Conservation (phyloP, 257 asterid genomes). For the Plantago major region DNA sequence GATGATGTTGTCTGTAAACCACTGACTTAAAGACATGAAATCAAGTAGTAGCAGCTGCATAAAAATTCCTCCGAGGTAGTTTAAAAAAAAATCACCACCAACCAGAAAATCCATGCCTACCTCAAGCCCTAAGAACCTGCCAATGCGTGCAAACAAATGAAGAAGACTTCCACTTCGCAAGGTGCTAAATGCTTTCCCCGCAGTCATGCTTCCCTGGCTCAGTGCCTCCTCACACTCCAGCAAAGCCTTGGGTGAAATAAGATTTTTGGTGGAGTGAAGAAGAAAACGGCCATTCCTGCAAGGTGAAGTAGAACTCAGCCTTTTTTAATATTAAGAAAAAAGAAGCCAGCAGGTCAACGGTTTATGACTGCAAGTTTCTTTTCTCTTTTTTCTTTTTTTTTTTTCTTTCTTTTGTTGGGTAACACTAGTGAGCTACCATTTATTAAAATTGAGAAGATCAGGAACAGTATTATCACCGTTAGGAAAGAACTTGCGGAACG, state of each 20-base stretch:
- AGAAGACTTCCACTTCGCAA: constrained; percentile 79
- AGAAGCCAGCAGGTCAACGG: constrained; percentile 3
- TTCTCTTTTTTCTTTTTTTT: too few relatives aligned
- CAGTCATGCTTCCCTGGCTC: constrained; percentile 79
- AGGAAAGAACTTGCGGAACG: neutral
- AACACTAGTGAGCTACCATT: too few relatives aligned
- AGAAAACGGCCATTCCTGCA: constrained; percentile 90
- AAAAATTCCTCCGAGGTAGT: too few relatives aligned
- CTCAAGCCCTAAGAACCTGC: constrained; percentile 95
- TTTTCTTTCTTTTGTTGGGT: too few relatives aligned
- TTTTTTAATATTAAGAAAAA: neutral
- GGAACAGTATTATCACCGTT: neutral
- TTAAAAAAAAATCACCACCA: too few relatives aligned
- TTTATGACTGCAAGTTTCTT: neutral
- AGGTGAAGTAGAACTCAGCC: constrained; percentile 23
- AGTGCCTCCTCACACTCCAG: constrained; percentile 87
- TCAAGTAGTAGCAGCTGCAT: constrained; percentile 2
- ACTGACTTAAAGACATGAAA: neutral
- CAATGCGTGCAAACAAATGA: constrained; percentile 87
- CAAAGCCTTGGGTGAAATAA: constrained; percentile 58
- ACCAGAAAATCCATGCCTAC: constrained; percentile 29
- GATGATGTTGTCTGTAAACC: neutral
- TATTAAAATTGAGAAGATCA: too few relatives aligned
- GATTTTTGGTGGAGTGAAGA: constrained; percentile 77
- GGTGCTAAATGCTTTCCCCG: constrained; percentile 70